phyloP scores from a whole-genome alignment of 352 stramenopile species.

The Blastocystis sp. region DNA sequence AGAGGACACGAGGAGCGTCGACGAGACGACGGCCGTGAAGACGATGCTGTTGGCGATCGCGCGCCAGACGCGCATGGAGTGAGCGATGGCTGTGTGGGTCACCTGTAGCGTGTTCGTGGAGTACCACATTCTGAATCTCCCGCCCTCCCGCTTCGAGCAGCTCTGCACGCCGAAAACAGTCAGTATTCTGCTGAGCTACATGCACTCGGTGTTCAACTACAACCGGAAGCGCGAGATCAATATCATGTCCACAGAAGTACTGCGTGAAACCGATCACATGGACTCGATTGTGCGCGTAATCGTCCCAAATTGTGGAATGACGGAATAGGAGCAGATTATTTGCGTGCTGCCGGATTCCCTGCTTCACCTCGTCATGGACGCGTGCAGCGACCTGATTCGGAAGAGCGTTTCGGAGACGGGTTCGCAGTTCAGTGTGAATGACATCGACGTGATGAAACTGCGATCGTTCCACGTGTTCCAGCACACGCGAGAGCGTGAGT shows the following conservation, averaged over 20 bases:
- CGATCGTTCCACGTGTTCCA: neutral
- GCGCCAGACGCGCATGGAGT: conserved; percentile 65
- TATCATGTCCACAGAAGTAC: neutral
- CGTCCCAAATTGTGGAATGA: neutral
- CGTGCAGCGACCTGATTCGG: neutral
- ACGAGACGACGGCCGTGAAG: neutral
- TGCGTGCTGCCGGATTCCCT: neutral
- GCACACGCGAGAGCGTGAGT: neutral
- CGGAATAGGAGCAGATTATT: conserved; percentile 6
- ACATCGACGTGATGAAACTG: neutral
- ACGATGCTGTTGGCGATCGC: conserved; percentile 16
- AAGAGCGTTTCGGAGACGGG: neutral
- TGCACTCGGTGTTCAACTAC: conserved; percentile 12
- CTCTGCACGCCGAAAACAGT: neutral
- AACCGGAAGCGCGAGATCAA: conserved; percentile 25
- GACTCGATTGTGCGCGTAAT: conserved; percentile 38
- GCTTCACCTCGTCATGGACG: neutral
- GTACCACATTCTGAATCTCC: conserved; percentile 27
- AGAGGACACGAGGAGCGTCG: neutral
- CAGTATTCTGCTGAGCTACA: conserved; percentile 9
- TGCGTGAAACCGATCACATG: neutral
- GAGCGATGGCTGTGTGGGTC: neutral
- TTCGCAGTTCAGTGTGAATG: neutral
- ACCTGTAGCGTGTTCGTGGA: conserved; percentile 32
- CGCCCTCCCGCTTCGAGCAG: neutral